These are phyloP conservation scores for Aspergillus sp. DNA, from an alignment of 2,329 filamentous ascomycete species.

Conservation along the genomic window DNA sequence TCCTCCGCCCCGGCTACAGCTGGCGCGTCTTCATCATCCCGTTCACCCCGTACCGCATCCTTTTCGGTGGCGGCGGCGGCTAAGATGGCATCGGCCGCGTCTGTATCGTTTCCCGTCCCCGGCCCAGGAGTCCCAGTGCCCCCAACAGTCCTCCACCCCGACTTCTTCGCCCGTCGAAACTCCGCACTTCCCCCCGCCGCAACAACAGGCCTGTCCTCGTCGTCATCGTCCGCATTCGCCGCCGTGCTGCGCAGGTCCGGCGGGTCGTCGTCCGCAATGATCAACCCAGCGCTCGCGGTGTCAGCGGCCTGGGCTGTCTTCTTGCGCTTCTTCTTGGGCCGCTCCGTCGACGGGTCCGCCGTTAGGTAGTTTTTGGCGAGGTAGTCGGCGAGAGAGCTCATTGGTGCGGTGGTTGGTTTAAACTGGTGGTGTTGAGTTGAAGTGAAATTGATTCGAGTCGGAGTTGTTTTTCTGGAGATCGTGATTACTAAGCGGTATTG, in stretches of 20 bases:
- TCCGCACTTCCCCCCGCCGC: slow-evolving; percentile 27
- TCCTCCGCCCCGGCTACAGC: slow-evolving; percentile 33
- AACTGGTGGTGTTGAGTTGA: too few species aligned
- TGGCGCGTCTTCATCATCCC: slow-evolving; percentile 42
- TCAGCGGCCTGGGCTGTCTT: slow-evolving; percentile 37
- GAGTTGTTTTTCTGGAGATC: too few species aligned
- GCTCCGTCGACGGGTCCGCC: slow-evolving; percentile 43
- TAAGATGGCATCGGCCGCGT: slow-evolving; percentile 70
- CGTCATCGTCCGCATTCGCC: slow-evolving; percentile 24
- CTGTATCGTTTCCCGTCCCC: slow-evolving; percentile 36
- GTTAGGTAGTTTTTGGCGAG: slow-evolving; percentile 86
- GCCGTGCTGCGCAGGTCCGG: slow-evolving; percentile 23
- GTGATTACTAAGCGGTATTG: too few species aligned
- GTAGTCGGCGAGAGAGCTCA: slow-evolving; percentile 65
- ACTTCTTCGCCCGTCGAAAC: slow-evolving; percentile 69
- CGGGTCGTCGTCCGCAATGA: slow-evolving; percentile 35
- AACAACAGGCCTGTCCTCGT: slow-evolving; percentile 27
- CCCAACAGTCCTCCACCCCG: slow-evolving; percentile 66
- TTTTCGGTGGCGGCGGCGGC: slow-evolving; percentile 61
- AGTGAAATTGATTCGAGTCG: too few species aligned
- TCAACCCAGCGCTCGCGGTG: slow-evolving; percentile 31
- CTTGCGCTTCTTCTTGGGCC: slow-evolving; percentile 50
- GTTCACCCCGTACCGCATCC: slow-evolving; percentile 37
- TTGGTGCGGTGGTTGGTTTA: too few species aligned
- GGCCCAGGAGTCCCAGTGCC: slow-evolving; percentile 19